Conservation (phyloP, 257 asterid genomes). For the Solanum raphanifolium region DNA sequence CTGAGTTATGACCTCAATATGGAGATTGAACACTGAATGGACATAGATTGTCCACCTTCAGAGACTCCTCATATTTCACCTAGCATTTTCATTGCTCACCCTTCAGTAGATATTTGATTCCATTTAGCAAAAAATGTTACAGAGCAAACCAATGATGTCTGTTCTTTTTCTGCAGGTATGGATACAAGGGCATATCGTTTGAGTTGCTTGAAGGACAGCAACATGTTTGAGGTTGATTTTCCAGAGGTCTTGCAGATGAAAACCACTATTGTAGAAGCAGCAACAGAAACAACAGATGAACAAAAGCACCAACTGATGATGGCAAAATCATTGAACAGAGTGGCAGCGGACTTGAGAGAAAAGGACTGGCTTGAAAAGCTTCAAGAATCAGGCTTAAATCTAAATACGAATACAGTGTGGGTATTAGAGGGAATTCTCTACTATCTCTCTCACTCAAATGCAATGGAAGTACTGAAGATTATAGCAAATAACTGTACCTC, state of each 20-base stretch:
- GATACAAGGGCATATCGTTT: slow-evolving; percentile 88
- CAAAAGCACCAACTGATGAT: slow-evolving; percentile 46
- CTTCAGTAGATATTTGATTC: neutral
- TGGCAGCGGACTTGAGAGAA: slow-evolving; percentile 78
- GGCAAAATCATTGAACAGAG: slow-evolving; percentile 74
- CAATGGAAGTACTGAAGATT: slow-evolving; percentile 57
- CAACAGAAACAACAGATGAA: slow-evolving; percentile 39
- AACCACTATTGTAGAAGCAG: slow-evolving; percentile 64
- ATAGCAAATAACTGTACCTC: slow-evolving; percentile 59
- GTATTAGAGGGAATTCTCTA: slow-evolving; percentile 81
- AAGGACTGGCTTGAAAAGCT: slow-evolving; percentile 92
- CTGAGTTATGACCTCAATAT: neutral
- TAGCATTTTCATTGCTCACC: neutral
- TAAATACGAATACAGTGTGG: slow-evolving; percentile 68
- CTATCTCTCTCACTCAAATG: slow-evolving; percentile 64
- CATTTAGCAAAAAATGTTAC: neutral
- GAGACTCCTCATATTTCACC: neutral
- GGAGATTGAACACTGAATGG: neutral
- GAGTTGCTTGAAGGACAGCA: slow-evolving; percentile 72
- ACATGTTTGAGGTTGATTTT: slow-evolving; percentile 77
- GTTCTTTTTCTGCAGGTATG: slow-evolving; percentile 62
- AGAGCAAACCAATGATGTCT: slow-evolving; percentile 3
- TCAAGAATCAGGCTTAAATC: slow-evolving; percentile 65
- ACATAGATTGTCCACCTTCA: neutral
- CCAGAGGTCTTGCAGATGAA: slow-evolving; percentile 72